Conservation (phyloP, 75 land plant genomes). For the Ceratopteris richardii region DNA sequence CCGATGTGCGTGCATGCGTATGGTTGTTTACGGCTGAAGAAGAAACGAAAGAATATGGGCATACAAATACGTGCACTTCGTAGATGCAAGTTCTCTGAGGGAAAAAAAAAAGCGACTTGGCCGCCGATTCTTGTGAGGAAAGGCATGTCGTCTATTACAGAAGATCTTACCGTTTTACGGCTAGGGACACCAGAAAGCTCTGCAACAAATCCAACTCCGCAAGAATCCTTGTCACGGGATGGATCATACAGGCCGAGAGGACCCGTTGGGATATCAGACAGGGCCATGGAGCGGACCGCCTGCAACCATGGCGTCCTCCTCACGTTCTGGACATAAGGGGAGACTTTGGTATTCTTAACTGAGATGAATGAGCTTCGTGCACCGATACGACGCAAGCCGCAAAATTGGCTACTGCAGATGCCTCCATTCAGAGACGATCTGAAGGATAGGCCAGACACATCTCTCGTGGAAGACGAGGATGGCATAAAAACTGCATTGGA, state of each 20-base stretch:
- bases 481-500: too few species aligned
- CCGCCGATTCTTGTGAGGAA: too few species aligned
- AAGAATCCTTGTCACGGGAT: conserved; percentile 80
- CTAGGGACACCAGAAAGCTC: conserved; percentile 79
- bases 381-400: neutral
- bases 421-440: neutral
- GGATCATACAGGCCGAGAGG: conserved; percentile 90
- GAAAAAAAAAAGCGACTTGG: too few species aligned
- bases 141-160: too few species aligned
- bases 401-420: neutral
- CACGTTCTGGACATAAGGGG: neutral
- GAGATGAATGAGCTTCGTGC: neutral
- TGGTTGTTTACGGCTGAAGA: too few species aligned
- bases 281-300: conserved; percentile 19
- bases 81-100: too few species aligned
- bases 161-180: conserved; percentile 69
- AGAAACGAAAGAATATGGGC: too few species aligned
- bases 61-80: too few species aligned
- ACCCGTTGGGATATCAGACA: conserved; percentile 79
- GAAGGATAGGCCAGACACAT: neutral
- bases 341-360: neutral
- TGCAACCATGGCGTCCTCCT: conserved; percentile 19
- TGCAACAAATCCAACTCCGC: conserved; percentile 97
- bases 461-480: neutral
- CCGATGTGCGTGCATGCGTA: too few species aligned